These are phyloP conservation scores for Phytopythium kandeliae DNA, from an alignment of 352 stramenopile genomes.

Conservation along the genomic window DNA sequence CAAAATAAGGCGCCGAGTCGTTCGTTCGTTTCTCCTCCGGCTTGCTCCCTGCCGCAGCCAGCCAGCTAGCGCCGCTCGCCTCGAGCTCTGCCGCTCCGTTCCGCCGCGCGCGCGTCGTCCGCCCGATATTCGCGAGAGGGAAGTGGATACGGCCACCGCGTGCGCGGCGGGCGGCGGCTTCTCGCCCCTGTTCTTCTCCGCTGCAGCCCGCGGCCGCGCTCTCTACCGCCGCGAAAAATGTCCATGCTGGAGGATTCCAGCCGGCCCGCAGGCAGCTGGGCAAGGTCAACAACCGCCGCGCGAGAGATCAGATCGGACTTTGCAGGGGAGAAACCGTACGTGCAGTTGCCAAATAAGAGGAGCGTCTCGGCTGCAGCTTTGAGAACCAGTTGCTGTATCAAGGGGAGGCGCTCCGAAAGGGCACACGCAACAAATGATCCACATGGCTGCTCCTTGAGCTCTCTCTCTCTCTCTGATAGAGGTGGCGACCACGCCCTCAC, in stretches of 20 bases:
- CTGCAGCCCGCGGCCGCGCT: not conserved
- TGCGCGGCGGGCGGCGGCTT: not conserved
- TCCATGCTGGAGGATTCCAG: not conserved
- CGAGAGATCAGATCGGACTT: not conserved
- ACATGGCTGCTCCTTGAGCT: slow-evolving; percentile 3
- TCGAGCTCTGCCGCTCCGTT: no score
- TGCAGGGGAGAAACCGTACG: not conserved
- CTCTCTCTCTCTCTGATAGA: no score
- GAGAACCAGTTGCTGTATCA: not conserved
- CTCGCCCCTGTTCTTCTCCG: not conserved
- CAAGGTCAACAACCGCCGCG: slow-evolving; percentile 1
- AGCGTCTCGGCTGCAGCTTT: not conserved
- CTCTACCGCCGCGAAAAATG: slow-evolving; percentile 3
- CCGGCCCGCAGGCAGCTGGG: not conserved
- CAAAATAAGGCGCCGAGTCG: not conserved
- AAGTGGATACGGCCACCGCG: no score
- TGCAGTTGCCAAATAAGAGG: not conserved
- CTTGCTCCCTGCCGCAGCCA: not conserved
- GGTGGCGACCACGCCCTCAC: no score
- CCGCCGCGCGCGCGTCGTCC: no score
- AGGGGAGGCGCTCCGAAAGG: not conserved
- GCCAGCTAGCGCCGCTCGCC: no score
- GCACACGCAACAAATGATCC: not conserved
- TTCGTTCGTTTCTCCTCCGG: not conserved
- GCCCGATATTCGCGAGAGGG: not conserved